Evolutionary conservation across 805 yeast genomes (phyloP).

Genomic region (Yarrowia sp.): DNA sequence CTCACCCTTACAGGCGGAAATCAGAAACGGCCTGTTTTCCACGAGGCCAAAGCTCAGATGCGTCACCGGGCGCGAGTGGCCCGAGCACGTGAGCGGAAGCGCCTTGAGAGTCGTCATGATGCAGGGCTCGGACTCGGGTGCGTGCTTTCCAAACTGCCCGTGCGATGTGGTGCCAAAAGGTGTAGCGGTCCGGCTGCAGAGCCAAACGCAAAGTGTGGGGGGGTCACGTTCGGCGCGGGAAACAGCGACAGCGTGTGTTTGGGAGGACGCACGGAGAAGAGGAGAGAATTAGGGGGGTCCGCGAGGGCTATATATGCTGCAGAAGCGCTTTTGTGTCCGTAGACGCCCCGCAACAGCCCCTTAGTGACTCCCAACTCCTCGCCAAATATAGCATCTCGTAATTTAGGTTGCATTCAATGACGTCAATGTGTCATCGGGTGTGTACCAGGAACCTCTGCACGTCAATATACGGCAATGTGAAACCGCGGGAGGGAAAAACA

Average conservation of each 20-base stretch:
- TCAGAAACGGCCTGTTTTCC: constrained; percentile 32
- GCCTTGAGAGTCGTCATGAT: constrained; percentile 32
- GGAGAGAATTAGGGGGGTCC: background rate
- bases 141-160: background rate
- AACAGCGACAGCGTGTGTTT: background rate
- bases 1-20: constrained; percentile 40
- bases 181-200: constrained; percentile 12
- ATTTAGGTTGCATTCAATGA: constrained; percentile 6
- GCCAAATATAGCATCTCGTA: background rate
- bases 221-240: background rate
- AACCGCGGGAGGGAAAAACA: no score
- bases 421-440: constrained; percentile 20
- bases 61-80: constrained; percentile 41
- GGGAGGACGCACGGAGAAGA: background rate
- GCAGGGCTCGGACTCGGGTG: background rate
- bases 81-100: constrained; percentile 40
- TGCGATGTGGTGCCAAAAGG: constrained; percentile 14
- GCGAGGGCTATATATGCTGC: background rate
- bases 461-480: background rate
- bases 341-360: background rate
- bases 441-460: background rate
- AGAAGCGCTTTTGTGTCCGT: background rate
- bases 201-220: background rate
- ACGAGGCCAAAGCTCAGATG: constrained; percentile 34
- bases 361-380: background rate